Evolutionary conservation across 2,329 filamentous ascomycete genomes (phyloP).

Genomic region (Pochonia chlamydosporia): DNA sequence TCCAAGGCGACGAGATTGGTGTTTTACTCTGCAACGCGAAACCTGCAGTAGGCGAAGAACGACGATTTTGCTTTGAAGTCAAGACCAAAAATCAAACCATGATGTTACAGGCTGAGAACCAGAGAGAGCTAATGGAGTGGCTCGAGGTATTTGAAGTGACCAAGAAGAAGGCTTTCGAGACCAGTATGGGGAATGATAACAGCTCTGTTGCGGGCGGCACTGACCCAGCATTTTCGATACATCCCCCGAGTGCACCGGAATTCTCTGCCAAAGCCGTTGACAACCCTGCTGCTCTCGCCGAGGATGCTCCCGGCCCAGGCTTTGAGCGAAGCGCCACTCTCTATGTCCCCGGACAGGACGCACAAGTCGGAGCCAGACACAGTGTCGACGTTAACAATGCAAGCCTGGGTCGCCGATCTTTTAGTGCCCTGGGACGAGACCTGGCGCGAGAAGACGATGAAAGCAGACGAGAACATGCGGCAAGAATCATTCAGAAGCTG

Average conservation of each 20-base stretch:
- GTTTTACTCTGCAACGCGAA: conserved; percentile 90
- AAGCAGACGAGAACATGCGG: conserved; percentile 71
- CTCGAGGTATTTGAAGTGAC: conserved; percentile 88
- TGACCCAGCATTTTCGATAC: conserved; percentile 86
- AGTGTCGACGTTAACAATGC: conserved; percentile 63
- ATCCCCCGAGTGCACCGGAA: conserved; percentile 78
- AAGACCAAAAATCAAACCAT: conserved; percentile 94
- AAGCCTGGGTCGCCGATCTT: conserved; percentile 45
- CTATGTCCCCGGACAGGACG: conserved; percentile 55
- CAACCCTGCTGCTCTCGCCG: conserved; percentile 53
- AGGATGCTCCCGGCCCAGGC: conserved; percentile 30
- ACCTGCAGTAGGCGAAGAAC: conserved; percentile 85
- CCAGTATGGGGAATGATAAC: conserved; percentile 49
- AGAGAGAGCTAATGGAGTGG: conserved; percentile 90
- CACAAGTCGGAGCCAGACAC: conserved; percentile 47
- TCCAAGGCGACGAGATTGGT: conserved; percentile 94
- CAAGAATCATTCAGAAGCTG: conserved; percentile 86
- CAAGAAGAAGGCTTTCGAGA: conserved; percentile 87
- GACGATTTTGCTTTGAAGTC: conserved; percentile 95
- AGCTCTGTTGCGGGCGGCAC: conserved; percentile 41
- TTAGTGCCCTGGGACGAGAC: conserved; percentile 44
- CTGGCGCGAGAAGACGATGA: conserved; percentile 64
- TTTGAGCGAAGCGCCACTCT: conserved; percentile 61
- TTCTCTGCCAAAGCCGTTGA: conserved; percentile 79
- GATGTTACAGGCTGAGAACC: conserved; percentile 87